Conservation (phyloP, 257 asterid genomes). For the Cinchona pubescens region DNA sequence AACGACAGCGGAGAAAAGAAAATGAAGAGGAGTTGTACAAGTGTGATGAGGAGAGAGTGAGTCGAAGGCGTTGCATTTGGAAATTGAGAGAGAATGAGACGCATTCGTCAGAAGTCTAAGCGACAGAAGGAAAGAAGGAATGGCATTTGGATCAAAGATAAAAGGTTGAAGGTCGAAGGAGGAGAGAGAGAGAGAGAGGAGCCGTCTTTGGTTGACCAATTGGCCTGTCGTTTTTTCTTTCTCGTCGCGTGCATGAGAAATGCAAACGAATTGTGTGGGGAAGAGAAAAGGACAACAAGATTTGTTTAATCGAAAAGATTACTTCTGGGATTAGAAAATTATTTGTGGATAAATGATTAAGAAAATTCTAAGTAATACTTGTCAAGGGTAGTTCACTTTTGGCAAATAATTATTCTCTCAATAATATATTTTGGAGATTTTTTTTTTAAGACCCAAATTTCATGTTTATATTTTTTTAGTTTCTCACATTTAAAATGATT, state of each 20-base stretch:
- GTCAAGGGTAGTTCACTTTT: too few species aligned
- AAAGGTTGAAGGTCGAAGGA: conserved; percentile 10
- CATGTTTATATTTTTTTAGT: too few species aligned
- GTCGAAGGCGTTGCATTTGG: conserved; percentile 21
- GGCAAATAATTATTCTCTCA: too few species aligned
- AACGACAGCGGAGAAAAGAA: conserved; percentile 27
- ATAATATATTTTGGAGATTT: too few species aligned
- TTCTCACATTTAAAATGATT: too few species aligned
- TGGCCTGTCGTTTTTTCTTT: not conserved
- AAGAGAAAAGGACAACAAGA: not conserved
- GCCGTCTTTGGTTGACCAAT: conserved; percentile 33
- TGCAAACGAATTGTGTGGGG: not conserved
- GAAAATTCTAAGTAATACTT: too few species aligned
- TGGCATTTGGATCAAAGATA: not conserved
- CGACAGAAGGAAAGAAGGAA: conserved; percentile 13
- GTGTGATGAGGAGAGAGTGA: conserved; percentile 7
- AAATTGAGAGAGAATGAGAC: not conserved
- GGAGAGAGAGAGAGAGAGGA: not conserved
- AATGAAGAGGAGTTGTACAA: not conserved
- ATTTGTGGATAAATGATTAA: too few species aligned
- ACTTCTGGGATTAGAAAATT: not conserved
- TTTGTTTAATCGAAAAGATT: too few species aligned
- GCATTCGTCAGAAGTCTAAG: not conserved
- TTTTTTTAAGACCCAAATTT: too few species aligned
- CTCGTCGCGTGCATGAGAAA: not conserved